phyloP scores from a whole-genome alignment of 441 rosid genomes.

The Mallotus japonicus region DNA sequence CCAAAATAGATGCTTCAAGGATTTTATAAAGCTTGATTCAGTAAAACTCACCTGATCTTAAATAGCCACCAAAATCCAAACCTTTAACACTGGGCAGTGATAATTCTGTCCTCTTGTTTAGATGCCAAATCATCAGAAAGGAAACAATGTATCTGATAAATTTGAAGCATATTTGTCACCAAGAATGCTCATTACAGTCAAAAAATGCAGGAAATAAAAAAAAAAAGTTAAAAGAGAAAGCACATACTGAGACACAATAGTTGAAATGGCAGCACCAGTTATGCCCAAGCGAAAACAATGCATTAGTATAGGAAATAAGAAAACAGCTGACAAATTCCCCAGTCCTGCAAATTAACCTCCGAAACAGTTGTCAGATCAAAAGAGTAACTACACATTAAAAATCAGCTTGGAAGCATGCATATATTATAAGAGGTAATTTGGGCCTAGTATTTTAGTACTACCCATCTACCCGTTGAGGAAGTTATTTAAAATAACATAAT shows the following conservation, averaged over 20 bases:
- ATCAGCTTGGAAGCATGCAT: background rate
- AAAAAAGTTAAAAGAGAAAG: background rate
- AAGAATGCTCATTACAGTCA: background rate
- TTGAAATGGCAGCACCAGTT: slow-evolving; percentile 47
- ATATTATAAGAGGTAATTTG: background rate
- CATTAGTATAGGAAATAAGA: slow-evolving; percentile 41
- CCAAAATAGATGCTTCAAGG: background rate
- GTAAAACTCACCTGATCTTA: slow-evolving; percentile 40
- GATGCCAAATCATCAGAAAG: slow-evolving; percentile 42
- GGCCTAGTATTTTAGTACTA: background rate
- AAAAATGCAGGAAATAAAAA: background rate
- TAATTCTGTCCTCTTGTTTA: slow-evolving; percentile 39
- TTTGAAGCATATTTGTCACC: slow-evolving; percentile 6
- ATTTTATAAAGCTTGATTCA: background rate
- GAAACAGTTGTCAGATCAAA: slow-evolving; percentile 2
- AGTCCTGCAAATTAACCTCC: slow-evolving; percentile 32
- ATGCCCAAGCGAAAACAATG: slow-evolving; percentile 36
- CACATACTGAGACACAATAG: slow-evolving; percentile 46
- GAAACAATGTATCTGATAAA: slow-evolving; percentile 41
- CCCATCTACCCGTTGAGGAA: too few relatives aligned
- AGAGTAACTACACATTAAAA: background rate
- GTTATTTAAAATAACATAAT: background rate
- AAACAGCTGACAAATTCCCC: slow-evolving; percentile 37
- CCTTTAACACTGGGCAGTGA: slow-evolving; percentile 33
- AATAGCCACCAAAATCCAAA: slow-evolving; percentile 43